A percentile compares a stretch with the other conserved stretches of the same genome.
Evolutionary conservation across 192 early-diverging fungal species (phyloP).

Genomic region (Coemansia sp.): DNA sequence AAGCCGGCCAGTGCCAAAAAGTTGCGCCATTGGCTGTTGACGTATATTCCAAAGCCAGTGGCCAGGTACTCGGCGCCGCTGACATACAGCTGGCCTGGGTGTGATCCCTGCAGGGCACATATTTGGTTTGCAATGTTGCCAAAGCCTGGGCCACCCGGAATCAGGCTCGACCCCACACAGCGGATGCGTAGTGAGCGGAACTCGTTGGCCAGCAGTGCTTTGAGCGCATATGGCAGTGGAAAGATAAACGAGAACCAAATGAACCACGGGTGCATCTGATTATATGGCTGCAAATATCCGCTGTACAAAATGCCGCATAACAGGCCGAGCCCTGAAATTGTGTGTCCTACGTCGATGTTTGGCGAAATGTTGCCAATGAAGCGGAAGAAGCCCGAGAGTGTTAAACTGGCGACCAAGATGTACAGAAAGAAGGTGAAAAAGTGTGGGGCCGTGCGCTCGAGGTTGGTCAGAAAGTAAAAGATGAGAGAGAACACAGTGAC

Average conservation of each 20-base stretch:
- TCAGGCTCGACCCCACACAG: constrained; percentile 31
- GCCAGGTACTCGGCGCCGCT: constrained; percentile 63
- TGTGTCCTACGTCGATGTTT: constrained; percentile 58
- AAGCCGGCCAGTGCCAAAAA: constrained; percentile 58
- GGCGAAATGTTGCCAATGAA: constrained; percentile 59
- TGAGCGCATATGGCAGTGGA: constrained; percentile 68
- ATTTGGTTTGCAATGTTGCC: constrained; percentile 53
- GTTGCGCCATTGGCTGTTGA: constrained; percentile 60
- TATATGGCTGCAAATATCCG: constrained; percentile 59
- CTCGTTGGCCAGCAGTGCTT: constrained; percentile 63
- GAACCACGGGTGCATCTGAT: constrained; percentile 60
- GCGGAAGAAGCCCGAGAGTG: constrained; percentile 57
- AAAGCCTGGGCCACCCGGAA: constrained; percentile 58
- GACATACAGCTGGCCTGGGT: constrained; percentile 57
- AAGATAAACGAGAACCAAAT: constrained; percentile 69
- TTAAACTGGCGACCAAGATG: constrained; percentile 49
- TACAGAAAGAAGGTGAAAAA: constrained; percentile 62
- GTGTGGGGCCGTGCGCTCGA: constrained; percentile 54
- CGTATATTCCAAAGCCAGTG: constrained; percentile 57
- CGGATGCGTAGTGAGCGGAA: constrained; percentile 31
- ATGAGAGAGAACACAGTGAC: constrained; percentile 56
- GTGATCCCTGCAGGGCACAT: constrained; percentile 66
- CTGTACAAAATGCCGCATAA: neutral
- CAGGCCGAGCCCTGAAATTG: constrained; percentile 60
- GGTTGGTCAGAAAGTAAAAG: constrained; percentile 61